Conservation (phyloP, 2,329 filamentous ascomycete genomes). For the Geosmithia putterillii region DNA sequence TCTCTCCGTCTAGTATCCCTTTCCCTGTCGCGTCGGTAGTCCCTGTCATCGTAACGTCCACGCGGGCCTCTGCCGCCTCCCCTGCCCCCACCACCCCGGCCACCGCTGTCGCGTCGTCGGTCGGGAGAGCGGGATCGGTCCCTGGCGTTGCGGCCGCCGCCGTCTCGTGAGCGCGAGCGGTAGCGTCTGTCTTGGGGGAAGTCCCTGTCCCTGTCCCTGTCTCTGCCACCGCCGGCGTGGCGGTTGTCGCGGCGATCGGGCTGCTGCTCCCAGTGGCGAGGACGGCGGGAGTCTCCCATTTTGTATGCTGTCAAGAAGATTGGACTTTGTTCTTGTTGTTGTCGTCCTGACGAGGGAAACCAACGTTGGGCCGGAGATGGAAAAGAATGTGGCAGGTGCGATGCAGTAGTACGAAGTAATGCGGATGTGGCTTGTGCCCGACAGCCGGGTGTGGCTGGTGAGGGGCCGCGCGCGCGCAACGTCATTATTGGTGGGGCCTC, state of each 20-base stretch:
- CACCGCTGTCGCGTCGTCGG: background rate
- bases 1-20: slow-evolving; percentile 8
- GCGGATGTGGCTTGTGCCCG: slow-evolving; percentile 3
- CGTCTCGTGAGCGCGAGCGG: slow-evolving; percentile 18
- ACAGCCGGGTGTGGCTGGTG: background rate
- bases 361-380: slow-evolving; percentile 2
- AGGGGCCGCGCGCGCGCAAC: background rate
- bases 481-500: background rate
- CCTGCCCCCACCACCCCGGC: background rate
- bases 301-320: too few species aligned
- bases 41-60: slow-evolving; percentile 3
- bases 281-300: slow-evolving; percentile 15
- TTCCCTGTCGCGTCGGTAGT: slow-evolving; percentile 1
- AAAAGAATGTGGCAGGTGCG: background rate
- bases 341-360: background rate
- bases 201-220: slow-evolving; percentile 16
- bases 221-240: slow-evolving; percentile 24
- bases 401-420: background rate
- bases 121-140: slow-evolving; percentile 1
- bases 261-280: slow-evolving; percentile 31
- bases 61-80: background rate
- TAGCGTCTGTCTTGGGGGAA: slow-evolving; percentile 18
- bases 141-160: slow-evolving; percentile 12
- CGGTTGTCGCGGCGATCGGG: slow-evolving; percentile 51
- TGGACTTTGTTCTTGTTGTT: too few species aligned